Evolutionary conservation across 768 basidiomycete species (phyloP).

Genomic region (Serendipita vermifera): DNA sequence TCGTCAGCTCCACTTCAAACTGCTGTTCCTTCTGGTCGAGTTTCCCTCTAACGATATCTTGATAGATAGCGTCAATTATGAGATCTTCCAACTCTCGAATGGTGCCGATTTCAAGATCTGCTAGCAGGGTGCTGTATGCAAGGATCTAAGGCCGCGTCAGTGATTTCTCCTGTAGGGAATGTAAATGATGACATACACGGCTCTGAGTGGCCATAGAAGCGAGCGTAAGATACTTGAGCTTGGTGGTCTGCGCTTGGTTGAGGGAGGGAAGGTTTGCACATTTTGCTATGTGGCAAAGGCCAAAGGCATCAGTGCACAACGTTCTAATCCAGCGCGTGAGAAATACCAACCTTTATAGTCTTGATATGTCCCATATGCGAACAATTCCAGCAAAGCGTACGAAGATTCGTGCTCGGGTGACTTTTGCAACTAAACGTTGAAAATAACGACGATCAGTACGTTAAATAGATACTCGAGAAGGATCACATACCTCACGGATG

Average conservation of each 20-base stretch:
- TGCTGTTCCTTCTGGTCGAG: slow-evolving; percentile 87
- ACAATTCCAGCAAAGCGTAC: slow-evolving; percentile 62
- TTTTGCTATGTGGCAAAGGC: slow-evolving; percentile 35
- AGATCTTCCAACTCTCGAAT: slow-evolving; percentile 90
- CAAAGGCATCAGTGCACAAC: background rate
- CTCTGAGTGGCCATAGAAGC: slow-evolving; percentile 66
- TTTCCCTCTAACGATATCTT: slow-evolving; percentile 76
- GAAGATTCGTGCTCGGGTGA: slow-evolving; percentile 51
- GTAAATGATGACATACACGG: slow-evolving; percentile 40
- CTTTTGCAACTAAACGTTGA: slow-evolving; percentile 43
- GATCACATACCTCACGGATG: slow-evolving; percentile 77
- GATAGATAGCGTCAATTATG: slow-evolving; percentile 93
- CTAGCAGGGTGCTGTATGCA: slow-evolving; percentile 60
- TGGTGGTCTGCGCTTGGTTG: slow-evolving; percentile 59
- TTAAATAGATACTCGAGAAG: too few relatives aligned
- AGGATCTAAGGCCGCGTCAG: slow-evolving; percentile 43
- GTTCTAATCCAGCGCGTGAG: slow-evolving; percentile 7
- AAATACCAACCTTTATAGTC: slow-evolving; percentile 59
- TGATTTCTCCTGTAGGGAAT: background rate
- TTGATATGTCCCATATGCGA: slow-evolving; percentile 77
- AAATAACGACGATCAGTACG: background rate
- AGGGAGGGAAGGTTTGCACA: slow-evolving; percentile 54
- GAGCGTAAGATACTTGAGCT: slow-evolving; percentile 88
- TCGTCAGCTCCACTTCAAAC: slow-evolving; percentile 82
- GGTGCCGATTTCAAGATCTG: slow-evolving; percentile 57